Evolutionary conservation across 148 eudicot species (phyloP).

Genomic region (Agrostemma githago): DNA sequence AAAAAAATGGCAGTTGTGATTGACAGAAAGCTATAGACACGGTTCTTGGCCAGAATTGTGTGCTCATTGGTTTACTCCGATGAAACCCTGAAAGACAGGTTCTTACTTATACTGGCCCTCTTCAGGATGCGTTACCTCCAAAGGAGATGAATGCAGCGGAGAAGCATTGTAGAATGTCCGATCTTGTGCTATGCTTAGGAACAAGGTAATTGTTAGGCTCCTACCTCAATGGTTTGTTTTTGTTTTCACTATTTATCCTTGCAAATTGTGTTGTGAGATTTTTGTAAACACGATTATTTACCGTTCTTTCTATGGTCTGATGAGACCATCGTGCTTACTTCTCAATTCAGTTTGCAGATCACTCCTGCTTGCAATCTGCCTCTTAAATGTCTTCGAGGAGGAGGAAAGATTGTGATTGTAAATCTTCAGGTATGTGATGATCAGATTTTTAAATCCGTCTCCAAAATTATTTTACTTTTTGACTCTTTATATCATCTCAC

Average conservation of each 20-base stretch:
- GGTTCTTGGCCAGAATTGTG: slow-evolving; percentile 9
- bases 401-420: slow-evolving; percentile 89
- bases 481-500: neutral
- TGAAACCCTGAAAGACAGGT: neutral
- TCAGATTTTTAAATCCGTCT: neutral
- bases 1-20: neutral
- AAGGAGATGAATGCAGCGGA: slow-evolving; percentile 91
- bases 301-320: neutral
- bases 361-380: slow-evolving; percentile 98
- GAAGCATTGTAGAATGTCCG: slow-evolving; percentile 84
- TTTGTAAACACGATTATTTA: neutral
- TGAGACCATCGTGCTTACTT: slow-evolving; percentile 6
- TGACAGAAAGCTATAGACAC: neutral
- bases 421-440: slow-evolving; percentile 79
- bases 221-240: neutral
- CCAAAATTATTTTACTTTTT: neutral
- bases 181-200: slow-evolving; percentile 88
- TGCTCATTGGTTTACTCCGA: neutral
- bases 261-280: neutral
- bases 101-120: slow-evolving; percentile 5
- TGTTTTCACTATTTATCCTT: neutral
- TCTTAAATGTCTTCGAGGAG: slow-evolving; percentile 69
- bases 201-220: slow-evolving; percentile 59
- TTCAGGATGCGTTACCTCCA: slow-evolving; percentile 85
- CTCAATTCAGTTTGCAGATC: slow-evolving; percentile 85